Evolutionary conservation across 75 land plant genomes (phyloP).

Genomic region (Isoetes taiwanensis): DNA sequence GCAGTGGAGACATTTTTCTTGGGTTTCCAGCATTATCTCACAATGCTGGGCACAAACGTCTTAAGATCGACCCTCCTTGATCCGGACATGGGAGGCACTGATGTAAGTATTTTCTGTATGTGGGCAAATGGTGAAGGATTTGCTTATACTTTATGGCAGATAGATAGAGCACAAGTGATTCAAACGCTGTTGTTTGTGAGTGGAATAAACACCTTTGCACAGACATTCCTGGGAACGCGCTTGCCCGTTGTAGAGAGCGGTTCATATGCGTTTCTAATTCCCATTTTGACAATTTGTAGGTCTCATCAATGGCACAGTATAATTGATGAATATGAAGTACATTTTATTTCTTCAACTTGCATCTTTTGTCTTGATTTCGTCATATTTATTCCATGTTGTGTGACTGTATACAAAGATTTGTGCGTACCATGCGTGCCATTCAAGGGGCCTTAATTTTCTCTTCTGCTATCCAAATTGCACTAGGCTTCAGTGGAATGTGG

Average conservation of each 20-base stretch:
- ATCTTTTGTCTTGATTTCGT: too few species aligned
- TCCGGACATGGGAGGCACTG: conserved; percentile 75
- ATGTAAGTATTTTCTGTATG: too few species aligned
- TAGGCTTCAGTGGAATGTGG: conserved; percentile 98
- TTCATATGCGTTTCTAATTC: conserved; percentile 61
- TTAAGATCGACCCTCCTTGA: conserved; percentile 62
- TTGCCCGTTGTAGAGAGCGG: conserved; percentile 71
- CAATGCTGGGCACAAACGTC: conserved; percentile 88
- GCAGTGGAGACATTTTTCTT: conserved; percentile 91
- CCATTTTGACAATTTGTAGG: conserved; percentile 51
- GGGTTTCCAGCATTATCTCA: conserved; percentile 91
- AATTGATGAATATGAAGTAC: conserved; percentile 45
- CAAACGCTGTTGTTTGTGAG: conserved; percentile 62
- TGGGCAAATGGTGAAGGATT: too few species aligned
- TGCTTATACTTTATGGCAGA: conserved; percentile 2
- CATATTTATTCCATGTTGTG: too few species aligned
- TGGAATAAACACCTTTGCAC: conserved; percentile 62
- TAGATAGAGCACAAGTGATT: conserved; percentile 58
- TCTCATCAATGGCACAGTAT: conserved; percentile 49
- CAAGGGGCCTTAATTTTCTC: conserved; percentile 87
- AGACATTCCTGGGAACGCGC: conserved; percentile 59
- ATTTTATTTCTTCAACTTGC: too few species aligned
- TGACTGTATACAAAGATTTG: conserved; percentile 76
- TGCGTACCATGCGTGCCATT: conserved; percentile 61
- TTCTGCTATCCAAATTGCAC: conserved; percentile 64